phyloP scores from a whole-genome alignment of 2,329 filamentous ascomycete species.

The Rhexocercosporidium sp. region DNA sequence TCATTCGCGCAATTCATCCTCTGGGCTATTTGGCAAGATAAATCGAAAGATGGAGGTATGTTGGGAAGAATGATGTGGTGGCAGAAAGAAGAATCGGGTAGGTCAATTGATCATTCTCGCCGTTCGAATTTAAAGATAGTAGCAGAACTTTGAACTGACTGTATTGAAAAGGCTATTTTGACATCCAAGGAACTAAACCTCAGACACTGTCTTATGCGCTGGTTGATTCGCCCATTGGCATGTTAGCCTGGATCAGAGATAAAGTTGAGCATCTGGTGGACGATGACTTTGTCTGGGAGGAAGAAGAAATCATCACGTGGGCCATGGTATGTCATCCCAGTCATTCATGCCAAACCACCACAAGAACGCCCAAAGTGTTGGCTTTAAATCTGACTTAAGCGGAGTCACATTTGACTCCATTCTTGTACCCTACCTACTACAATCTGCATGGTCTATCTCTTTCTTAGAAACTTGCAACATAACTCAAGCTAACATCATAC shows the following conservation, averaged over 20 bases:
- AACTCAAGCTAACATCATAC: neutral
- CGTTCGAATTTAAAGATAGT: too few relatives aligned
- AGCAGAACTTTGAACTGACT: neutral
- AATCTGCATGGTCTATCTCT: too few relatives aligned
- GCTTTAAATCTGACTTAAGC: too few relatives aligned
- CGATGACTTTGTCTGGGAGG: conserved; percentile 70
- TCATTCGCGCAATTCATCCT: conserved; percentile 27
- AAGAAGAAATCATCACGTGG: conserved; percentile 79
- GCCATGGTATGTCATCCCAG: conserved; percentile 26
- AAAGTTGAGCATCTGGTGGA: conserved; percentile 30
- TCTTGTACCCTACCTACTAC: too few relatives aligned
- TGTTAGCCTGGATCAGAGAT: conserved; percentile 35
- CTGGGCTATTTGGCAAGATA: conserved; percentile 30
- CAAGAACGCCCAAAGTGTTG: too few relatives aligned
- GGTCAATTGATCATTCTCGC: neutral
- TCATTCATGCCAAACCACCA: neutral
- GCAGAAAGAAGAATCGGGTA: conserved; percentile 18
- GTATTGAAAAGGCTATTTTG: conserved; percentile 23
- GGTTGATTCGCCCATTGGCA: conserved; percentile 31
- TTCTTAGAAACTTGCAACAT: too few relatives aligned
- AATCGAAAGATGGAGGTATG: conserved; percentile 34
- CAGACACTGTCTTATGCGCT: conserved; percentile 32
- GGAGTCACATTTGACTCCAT: too few relatives aligned
- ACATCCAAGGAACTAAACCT: conserved; percentile 35
- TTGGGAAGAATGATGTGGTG: conserved; percentile 27